Percentiles rank a stretch among this genome's conserved stretches.
Evolutionary conservation across 179 eudicot genomes (phyloP).

Genomic region (Beta lomatogona): DNA sequence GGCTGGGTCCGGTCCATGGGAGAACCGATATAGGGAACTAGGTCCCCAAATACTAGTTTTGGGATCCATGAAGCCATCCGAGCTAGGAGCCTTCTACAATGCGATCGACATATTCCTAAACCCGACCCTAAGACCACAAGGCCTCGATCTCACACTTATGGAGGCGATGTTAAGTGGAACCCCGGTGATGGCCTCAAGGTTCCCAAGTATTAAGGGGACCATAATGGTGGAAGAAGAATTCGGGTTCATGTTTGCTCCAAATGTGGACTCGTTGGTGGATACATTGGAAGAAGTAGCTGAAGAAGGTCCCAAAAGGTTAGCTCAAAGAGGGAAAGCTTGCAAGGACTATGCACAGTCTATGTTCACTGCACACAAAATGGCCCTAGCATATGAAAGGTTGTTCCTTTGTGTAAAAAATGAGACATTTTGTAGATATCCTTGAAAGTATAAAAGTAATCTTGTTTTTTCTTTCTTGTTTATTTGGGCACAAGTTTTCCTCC

Average conservation of each 20-base stretch:
- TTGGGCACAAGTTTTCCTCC: background rate
- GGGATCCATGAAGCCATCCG: slow-evolving; percentile 73
- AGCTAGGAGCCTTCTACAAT: slow-evolving; percentile 71
- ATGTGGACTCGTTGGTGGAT: slow-evolving; percentile 60
- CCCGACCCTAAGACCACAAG: slow-evolving; percentile 90
- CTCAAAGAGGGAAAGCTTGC: slow-evolving; percentile 65
- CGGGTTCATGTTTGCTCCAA: slow-evolving; percentile 86
- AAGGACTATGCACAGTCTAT: slow-evolving; percentile 55
- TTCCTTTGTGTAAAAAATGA: slow-evolving; percentile 81
- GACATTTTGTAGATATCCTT: slow-evolving; percentile 64
- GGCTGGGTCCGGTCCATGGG: slow-evolving; percentile 95
- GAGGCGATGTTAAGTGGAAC: slow-evolving; percentile 95
- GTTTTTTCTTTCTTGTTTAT: background rate
- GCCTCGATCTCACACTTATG: slow-evolving; percentile 87
- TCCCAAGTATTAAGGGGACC: slow-evolving; percentile 82
- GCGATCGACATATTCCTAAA: slow-evolving; percentile 79
- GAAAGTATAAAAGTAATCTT: background rate
- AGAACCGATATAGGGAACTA: slow-evolving; percentile 59
- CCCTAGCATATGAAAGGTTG: slow-evolving; percentile 80
- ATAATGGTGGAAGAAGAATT: slow-evolving; percentile 71
- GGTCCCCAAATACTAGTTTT: slow-evolving; percentile 66
- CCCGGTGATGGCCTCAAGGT: slow-evolving; percentile 84
- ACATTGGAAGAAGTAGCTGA: slow-evolving; percentile 55
- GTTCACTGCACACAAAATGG: slow-evolving; percentile 89
- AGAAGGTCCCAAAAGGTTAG: slow-evolving; percentile 64